Conservation (phyloP, 495 filamentous ascomycete species). For the Penicillium maclennaniae region DNA sequence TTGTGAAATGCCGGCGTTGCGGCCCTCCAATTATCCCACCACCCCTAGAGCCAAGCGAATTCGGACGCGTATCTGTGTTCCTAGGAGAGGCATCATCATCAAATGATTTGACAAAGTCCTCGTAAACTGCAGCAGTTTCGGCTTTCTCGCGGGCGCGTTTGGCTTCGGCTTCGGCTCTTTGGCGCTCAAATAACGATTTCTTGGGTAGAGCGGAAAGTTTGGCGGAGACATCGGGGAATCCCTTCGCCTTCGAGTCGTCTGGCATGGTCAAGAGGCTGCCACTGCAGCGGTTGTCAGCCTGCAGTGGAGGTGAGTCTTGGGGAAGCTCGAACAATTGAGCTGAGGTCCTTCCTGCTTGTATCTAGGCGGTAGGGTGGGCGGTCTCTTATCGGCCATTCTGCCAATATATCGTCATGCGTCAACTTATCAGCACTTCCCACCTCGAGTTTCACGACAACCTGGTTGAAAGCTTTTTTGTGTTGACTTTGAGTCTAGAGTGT, state of each 20-base stretch:
- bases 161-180: constrained; percentile 89
- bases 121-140: constrained; percentile 85
- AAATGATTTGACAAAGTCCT: constrained; percentile 89
- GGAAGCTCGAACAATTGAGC: not conserved
- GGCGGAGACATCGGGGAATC: constrained; percentile 78
- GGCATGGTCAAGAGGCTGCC: constrained; percentile 35
- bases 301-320: not conserved
- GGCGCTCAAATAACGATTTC: constrained; percentile 88
- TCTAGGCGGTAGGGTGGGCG: constrained; percentile 3
- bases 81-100: constrained; percentile 59
- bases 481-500: not conserved
- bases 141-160: constrained; percentile 83
- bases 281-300: constrained; percentile 17
- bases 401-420: not conserved
- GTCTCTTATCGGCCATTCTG: not conserved
- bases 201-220: constrained; percentile 80
- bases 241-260: constrained; percentile 45
- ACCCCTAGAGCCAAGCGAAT: constrained; percentile 37
- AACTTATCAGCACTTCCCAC: not conserved
- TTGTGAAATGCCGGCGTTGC: constrained; percentile 55
- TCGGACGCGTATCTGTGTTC: constrained; percentile 22
- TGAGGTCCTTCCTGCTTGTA: not conserved
- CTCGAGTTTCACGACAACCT: not conserved
- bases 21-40: constrained; percentile 42
- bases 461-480: not conserved